Base-by-base conservation (phyloP, 108 stramenopile genomes). In the Aurantiochytrium sp. region DNA sequence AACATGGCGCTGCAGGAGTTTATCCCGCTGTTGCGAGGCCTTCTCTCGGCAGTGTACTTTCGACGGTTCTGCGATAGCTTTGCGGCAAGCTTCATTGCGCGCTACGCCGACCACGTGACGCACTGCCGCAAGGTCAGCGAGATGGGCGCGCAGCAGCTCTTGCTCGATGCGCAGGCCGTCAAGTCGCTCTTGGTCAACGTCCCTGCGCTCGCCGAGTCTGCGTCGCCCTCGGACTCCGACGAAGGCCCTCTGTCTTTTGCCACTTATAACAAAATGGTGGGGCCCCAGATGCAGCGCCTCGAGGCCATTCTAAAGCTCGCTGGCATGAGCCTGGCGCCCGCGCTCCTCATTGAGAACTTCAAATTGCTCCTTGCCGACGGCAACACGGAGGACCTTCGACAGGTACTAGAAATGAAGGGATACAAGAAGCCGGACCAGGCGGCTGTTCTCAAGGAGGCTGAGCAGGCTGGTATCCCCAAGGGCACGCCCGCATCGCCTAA, bases 301-400 rank as follows among this genome's bases (percentile, higher is more conserved):
- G 99, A 99, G 90, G 95, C 95, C 19, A 91, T 98, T 68, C 95
- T 99, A 31, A 99, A 98, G 91, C 94, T 99, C 55, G 95, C 97
- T 4, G 97, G 96, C 45, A 81, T 81, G 73, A 42, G 32, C 3
- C 42, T 48, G 27, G 19, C 36, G n/a, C 73, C 73, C 30, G 19
- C 39, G 30, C 73, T 81, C 32, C 73, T 81, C 42, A 48, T 81
- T 48, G 73, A 81, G 32, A 81, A 81, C 3, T 81, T 81, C 73
- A 81, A 81, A 24, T 41, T 48, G 24, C 30, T 81, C 6, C 39
- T 81, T 5, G 42, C 45, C 27, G 73, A 81, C 45, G 73, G 73
- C 39, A 81, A 12, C 39, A 81, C 42, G n/a, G 73, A 81, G 45
- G 73, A 81, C 32, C 73, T 81, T 6, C 73, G 73, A 0, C 39